These are phyloP conservation scores for Didymella pomorum DNA, from an alignment of 2,329 filamentous ascomycete species.

Conservation along the genomic window DNA sequence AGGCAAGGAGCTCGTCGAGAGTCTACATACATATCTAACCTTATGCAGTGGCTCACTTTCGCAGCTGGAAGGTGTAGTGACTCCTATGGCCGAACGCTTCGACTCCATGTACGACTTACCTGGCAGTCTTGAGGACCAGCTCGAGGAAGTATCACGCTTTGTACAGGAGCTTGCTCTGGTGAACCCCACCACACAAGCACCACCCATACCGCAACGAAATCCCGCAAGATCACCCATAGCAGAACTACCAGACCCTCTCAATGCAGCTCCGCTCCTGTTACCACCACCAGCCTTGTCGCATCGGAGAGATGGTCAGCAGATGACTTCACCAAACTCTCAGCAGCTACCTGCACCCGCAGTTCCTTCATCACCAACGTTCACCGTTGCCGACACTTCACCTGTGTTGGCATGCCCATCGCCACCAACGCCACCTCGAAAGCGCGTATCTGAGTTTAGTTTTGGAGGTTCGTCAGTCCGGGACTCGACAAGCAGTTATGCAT, in stretches of 20 bases:
- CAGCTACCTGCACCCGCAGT: not conserved
- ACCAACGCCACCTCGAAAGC: conserved; percentile 26
- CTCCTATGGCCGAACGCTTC: conserved; percentile 46
- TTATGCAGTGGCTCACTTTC: conserved; percentile 45
- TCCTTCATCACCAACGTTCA: not conserved
- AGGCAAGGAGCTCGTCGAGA: conserved; percentile 32
- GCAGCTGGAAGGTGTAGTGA: conserved; percentile 40
- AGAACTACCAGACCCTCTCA: conserved; percentile 14
- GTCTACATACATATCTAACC: conserved; percentile 16
- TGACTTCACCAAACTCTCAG: not conserved
- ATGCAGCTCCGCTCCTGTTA: not conserved
- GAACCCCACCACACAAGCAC: conserved; percentile 17
- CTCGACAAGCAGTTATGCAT: conserved; percentile 83
- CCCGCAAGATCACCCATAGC: conserved; percentile 30
- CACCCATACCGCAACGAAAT: conserved; percentile 26
- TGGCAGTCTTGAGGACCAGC: conserved; percentile 35
- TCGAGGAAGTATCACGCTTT: conserved; percentile 44
- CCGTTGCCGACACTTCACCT: not conserved
- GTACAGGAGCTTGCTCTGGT: conserved; percentile 36
- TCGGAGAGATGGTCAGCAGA: not conserved
- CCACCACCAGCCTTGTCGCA: conserved; percentile 3
- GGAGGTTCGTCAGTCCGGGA: conserved; percentile 84
- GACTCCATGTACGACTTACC: conserved; percentile 38
- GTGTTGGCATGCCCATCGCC: not conserved
- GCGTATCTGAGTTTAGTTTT: conserved; percentile 40